Evolutionary conservation across 164 flowering plant genomes (phyloP).

Genomic region (Aristolochia californica): DNA sequence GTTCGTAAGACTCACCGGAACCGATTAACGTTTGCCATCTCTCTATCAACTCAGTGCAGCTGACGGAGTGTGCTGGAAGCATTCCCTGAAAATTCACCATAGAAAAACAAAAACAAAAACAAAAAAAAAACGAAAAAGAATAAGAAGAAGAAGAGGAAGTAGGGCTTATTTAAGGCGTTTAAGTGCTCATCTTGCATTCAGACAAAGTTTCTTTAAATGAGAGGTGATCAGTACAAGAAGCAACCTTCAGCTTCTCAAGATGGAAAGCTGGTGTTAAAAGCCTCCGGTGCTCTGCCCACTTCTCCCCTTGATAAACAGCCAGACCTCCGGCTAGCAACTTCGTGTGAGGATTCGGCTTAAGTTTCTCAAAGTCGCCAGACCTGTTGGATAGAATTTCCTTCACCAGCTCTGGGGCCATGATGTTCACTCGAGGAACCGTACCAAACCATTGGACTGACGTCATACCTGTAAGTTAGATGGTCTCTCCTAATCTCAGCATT

Average conservation of each 20-base stretch:
- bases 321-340: constrained; percentile 22
- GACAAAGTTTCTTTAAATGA: too few relatives aligned
- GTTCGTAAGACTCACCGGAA: constrained; percentile 19
- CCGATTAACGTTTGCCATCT: constrained; percentile 25
- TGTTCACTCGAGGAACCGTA: constrained; percentile 27
- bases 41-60: constrained; percentile 25
- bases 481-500: not conserved
- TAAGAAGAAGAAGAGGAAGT: not conserved
- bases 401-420: constrained; percentile 32
- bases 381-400: constrained; percentile 24
- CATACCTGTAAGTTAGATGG: constrained; percentile 20
- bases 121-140: not conserved
- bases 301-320: constrained; percentile 23
- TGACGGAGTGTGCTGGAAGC: constrained; percentile 25
- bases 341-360: constrained; percentile 24
- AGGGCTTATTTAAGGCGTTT: too few relatives aligned
- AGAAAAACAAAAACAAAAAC: too few relatives aligned
- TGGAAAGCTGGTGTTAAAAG: constrained; percentile 38
- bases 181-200: too few relatives aligned
- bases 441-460: constrained; percentile 26
- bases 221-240: too few relatives aligned
- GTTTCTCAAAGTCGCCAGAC: constrained; percentile 29
- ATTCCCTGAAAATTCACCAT: constrained; percentile 32
- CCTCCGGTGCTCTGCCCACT: constrained; percentile 36
- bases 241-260: constrained; percentile 35